Percentiles rank a stretch among this genome's conserved stretches.
Evolutionary conservation across 345 rosid genomes (phyloP).

Genomic region (Citrus reticulata): DNA sequence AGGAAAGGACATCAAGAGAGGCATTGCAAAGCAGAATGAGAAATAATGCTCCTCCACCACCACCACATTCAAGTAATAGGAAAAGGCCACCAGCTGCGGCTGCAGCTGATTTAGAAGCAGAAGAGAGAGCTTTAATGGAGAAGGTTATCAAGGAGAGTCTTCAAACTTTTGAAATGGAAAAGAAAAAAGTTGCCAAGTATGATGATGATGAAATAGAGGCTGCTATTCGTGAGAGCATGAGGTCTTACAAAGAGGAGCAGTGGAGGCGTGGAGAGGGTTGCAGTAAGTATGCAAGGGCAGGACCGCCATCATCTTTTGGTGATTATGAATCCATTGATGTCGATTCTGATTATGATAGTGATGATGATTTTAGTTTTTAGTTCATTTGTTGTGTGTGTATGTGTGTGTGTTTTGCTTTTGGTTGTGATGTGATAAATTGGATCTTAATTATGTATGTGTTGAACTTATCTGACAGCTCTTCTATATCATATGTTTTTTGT

Average conservation of each 20-base stretch:
- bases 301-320: background rate
- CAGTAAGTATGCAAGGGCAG: background rate
- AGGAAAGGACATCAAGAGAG: background rate
- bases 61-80: background rate
- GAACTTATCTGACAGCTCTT: background rate
- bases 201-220: background rate
- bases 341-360: background rate
- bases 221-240: constrained; percentile 4
- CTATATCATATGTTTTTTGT: background rate
- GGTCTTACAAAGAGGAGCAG: background rate
- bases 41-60: background rate
- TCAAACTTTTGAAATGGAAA: background rate
- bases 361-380: background rate
- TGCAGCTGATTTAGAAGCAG: background rate
- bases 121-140: background rate
- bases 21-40: background rate
- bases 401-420: background rate
- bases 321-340: background rate
- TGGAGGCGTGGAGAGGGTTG: constrained; percentile 9
- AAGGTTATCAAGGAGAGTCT: background rate
- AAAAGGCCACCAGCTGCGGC: background rate
- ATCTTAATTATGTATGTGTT: background rate
- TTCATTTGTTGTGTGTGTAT: background rate
- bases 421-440: background rate
- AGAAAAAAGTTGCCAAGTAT: background rate